Evolutionary conservation across 441 rosid species (phyloP), one percentile per base, ranked within the genome.

Genomic region (Mallotus repandus): DNA sequence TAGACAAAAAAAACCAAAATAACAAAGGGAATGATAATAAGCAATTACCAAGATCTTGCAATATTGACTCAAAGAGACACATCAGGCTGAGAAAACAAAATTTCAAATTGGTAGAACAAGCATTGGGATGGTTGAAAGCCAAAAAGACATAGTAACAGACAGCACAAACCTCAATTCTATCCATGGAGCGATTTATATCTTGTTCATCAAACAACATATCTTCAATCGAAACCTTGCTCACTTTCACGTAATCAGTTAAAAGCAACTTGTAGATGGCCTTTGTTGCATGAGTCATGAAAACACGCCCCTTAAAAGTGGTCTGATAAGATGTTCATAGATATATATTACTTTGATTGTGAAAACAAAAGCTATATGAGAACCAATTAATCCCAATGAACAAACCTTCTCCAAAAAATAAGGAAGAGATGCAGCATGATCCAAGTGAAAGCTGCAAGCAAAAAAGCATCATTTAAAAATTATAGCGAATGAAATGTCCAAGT

Each of bases 381-480:
- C 68, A 74, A 52, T 35, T 16, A 48, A 49, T 35, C 29, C 9
- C 49, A 54, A 82, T 71, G 53, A 60, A 73, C 80, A 76, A 76
- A 94, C 98, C 96, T 90, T 92, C 77, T 91, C 97, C 53, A 94
- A 85, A 79, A 94, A 92, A 80, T 94, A 94, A 62, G 98, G 98
- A 14, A 94, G 74, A 52, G 97, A 92, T 43, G 97, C 97, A 73
- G 96, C 98, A 84, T 94, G 98, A 85, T 92, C 98, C 90, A 94
- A 84, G 84, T 94, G 98, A 89, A 94, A 94, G 83, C 98, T 94
- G 89, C 88, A 87, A 69, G 58, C 4, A 66, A 49, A 45, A 77
- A 71, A 70, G 12, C 66, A 82, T 69, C 25, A 64, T 29, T 25
- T 38, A 4, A 38, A 38, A 38, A 4, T 38, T 9, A 13, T 32